Conservation (phyloP, 106 monocot genomes). For the Dendrobium catenatum region DNA sequence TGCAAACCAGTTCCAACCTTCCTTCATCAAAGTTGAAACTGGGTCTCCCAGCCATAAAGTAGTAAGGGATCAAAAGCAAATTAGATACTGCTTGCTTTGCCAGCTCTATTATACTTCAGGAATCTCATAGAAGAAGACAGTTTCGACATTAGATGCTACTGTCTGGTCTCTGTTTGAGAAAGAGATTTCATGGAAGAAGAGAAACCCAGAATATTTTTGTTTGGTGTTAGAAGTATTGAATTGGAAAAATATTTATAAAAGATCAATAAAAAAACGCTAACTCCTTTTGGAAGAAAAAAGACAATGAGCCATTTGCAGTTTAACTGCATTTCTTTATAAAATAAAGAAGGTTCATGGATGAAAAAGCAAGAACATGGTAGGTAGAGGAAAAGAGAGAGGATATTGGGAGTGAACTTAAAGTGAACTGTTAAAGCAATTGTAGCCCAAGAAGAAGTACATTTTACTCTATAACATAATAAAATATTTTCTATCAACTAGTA, state of each 20-base stretch:
- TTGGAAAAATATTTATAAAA: neutral
- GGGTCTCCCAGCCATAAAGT: slow-evolving; percentile 80
- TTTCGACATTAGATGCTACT: slow-evolving; percentile 76
- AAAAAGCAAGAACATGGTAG: neutral
- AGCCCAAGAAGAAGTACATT: no score
- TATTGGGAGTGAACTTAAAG: neutral
- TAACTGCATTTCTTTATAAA: neutral
- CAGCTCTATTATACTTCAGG: slow-evolving; percentile 23
- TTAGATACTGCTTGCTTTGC: slow-evolving; percentile 43
- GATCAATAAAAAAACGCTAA: neutral
- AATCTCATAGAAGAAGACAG: slow-evolving; percentile 54
- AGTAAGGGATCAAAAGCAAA: slow-evolving; percentile 50
- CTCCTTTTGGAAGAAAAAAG: neutral
- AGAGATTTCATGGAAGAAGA: slow-evolving; percentile 20
- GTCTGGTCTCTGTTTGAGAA: slow-evolving; percentile 88
- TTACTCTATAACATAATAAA: no score
- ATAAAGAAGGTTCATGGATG: neutral
- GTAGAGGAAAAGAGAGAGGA: neutral
- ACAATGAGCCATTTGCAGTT: neutral
- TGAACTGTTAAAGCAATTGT: no score
- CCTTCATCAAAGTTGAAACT: slow-evolving; percentile 31
- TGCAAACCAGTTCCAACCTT: slow-evolving; percentile 76
- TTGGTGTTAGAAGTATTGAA: neutral
- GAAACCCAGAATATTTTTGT: neutral
- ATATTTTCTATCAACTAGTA: no score